Percentiles rank a stretch among this genome's conserved stretches.
Conservation (phyloP, 441 rosid genomes). For the Populus hybrid region DNA sequence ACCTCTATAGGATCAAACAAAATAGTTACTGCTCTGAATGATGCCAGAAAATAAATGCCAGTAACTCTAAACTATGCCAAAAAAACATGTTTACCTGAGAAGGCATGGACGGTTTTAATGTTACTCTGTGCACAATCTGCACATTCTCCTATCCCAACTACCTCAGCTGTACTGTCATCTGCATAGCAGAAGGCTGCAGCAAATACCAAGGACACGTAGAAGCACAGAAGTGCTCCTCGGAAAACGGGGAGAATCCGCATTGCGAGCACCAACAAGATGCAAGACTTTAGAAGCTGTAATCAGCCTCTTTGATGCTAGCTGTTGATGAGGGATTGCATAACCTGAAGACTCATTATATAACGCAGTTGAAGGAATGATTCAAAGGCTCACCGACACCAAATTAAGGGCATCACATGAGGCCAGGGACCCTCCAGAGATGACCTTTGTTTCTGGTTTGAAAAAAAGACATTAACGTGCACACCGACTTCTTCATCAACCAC, state of each 20-base stretch:
- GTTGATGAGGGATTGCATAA: not conserved
- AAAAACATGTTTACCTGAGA: conserved; percentile 42
- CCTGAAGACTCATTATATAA: conserved; percentile 27
- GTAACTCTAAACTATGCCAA: not conserved
- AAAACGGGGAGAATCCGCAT: conserved; percentile 48
- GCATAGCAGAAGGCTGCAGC: conserved; percentile 32
- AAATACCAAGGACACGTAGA: conserved; percentile 29
- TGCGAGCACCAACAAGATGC: conserved; percentile 2
- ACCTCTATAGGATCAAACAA: not conserved
- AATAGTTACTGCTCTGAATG: not conserved
- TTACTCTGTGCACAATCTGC: conserved; percentile 50
- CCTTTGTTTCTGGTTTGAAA: conserved; percentile 12
- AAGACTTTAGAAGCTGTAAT: not conserved
- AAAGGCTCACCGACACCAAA: conserved; percentile 29
- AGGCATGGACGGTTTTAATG: conserved; percentile 42
- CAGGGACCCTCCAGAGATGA: conserved; percentile 31
- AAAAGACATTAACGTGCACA: conserved; percentile 23
- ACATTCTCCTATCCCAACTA: conserved; percentile 57
- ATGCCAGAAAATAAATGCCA: not conserved
- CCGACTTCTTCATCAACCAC: conserved; percentile 7
- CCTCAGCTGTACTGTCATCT: conserved; percentile 30
- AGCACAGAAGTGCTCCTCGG: conserved; percentile 43
- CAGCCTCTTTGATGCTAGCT: not conserved
- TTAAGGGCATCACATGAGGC: conserved; percentile 44
- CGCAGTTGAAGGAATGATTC: not conserved